These are phyloP conservation scores for Penicillium ochrochloron DNA, from an alignment of 495 filamentous ascomycete genomes.

Conservation along the genomic window DNA sequence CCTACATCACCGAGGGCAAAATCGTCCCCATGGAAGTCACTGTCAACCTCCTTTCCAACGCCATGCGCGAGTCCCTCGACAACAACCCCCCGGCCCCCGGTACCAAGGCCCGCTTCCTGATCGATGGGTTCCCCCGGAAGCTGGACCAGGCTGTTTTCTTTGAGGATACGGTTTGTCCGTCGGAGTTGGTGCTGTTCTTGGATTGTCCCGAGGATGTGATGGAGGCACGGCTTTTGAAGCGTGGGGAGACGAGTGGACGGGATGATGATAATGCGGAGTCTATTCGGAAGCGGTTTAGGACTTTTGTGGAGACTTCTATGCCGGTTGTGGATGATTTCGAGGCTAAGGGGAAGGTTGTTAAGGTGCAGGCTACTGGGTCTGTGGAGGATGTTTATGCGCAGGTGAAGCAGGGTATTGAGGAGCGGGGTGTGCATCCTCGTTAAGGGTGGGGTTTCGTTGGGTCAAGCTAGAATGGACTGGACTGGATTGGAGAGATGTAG, in stretches of 20 bases:
- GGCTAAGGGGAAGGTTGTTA: conserved; percentile 75
- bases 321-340: conserved; percentile 89
- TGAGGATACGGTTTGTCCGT: conserved; percentile 83
- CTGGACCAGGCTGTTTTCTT: conserved; percentile 96
- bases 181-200: conserved; percentile 84
- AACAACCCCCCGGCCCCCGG: conserved; percentile 23
- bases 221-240: conserved; percentile 78
- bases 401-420: conserved; percentile 60
- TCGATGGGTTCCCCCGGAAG: conserved; percentile 95
- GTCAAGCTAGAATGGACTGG: background rate
- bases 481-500: background rate
- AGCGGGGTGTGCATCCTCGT: conserved; percentile 47
- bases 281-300: conserved; percentile 93
- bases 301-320: conserved; percentile 94
- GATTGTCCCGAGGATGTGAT: conserved; percentile 89
- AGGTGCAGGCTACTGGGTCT: conserved; percentile 66
- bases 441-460: conserved; percentile 9
- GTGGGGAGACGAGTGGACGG: conserved; percentile 89
- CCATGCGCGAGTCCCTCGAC: conserved; percentile 71
- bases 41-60: conserved; percentile 88
- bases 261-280: conserved; percentile 93
- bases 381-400: conserved; percentile 76
- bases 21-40: conserved; percentile 99
- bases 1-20: conserved; percentile 87
- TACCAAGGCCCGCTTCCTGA: conserved; percentile 68